Evolutionary conservation across 306 rosid species (phyloP).

Genomic region (Prunus kanzakura): DNA sequence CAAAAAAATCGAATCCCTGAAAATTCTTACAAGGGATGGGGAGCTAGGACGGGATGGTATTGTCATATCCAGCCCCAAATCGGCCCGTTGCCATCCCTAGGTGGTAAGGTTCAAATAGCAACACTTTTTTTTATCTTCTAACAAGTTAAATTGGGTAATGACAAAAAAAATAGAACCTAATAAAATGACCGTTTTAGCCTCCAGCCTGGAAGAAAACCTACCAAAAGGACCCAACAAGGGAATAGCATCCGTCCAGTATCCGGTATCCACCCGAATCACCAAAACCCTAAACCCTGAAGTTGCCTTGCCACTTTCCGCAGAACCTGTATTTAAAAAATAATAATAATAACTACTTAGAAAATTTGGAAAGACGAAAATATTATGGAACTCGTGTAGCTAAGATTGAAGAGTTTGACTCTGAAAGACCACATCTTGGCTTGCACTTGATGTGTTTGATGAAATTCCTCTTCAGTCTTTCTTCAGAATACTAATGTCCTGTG

Average conservation of each 20-base stretch:
- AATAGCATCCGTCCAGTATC: neutral
- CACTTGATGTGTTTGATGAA: slow-evolving; percentile 24
- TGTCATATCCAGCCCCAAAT: too few species aligned
- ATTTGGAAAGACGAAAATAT: neutral
- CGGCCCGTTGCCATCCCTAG: too few species aligned
- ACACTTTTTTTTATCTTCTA: neutral
- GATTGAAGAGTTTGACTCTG: neutral
- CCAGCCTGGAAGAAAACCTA: neutral
- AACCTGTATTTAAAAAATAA: neutral
- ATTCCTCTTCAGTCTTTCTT: slow-evolving; percentile 9
- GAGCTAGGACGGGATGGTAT: too few species aligned
- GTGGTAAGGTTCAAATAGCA: neutral
- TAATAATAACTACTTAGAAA: neutral
- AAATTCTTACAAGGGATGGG: too few species aligned
- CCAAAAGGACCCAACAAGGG: neutral
- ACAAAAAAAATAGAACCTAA: neutral
- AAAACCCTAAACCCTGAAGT: slow-evolving; percentile 12
- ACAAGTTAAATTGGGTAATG: neutral
- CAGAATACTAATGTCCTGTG: neutral
- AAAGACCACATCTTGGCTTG: slow-evolving; percentile 5
- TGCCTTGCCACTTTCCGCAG: neutral
- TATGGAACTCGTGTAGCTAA: neutral
- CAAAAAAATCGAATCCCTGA: too few species aligned
- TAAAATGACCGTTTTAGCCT: slow-evolving; percentile 1
- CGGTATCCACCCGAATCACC: neutral